These are phyloP conservation scores for Lactarius pseudohatsudake DNA, from an alignment of 768 basidiomycete species.

Conservation along the genomic window DNA sequence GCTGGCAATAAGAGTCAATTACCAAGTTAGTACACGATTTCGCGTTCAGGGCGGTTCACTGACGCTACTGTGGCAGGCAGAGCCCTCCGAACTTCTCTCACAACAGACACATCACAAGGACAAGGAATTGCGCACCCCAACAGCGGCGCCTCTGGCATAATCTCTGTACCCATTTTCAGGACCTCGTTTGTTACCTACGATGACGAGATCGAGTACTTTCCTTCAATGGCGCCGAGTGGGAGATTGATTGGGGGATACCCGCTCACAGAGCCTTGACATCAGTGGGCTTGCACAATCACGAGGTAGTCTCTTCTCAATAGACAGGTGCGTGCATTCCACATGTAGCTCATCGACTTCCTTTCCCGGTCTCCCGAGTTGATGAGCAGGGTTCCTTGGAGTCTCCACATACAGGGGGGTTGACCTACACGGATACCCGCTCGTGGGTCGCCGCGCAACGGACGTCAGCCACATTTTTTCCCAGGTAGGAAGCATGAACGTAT, in stretches of 20 bases:
- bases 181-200: constrained; percentile 49
- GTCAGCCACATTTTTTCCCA: constrained; percentile 47
- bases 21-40: constrained; percentile 37
- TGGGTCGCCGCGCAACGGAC: constrained; percentile 43
- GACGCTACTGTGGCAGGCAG: constrained; percentile 22
- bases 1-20: constrained; percentile 51
- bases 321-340: constrained; percentile 35
- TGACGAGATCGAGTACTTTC: constrained; percentile 41
- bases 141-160: constrained; percentile 38
- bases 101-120: constrained; percentile 3
- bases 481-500: constrained; percentile 37
- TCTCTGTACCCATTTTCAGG: constrained; percentile 68
- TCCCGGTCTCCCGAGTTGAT: constrained; percentile 33
- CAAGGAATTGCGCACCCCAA: constrained; percentile 14
- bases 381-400: constrained; percentile 1
- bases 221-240: constrained; percentile 64
- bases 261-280: constrained; percentile 38
- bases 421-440: constrained; percentile 44
- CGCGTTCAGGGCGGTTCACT: not conserved
- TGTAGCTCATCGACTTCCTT: constrained; percentile 12
- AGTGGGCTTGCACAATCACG: constrained; percentile 42
- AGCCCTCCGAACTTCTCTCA: constrained; percentile 18
- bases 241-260: constrained; percentile 51
- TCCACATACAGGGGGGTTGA: constrained; percentile 32
- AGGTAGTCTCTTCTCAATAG: constrained; percentile 37